phyloP scores from a whole-genome alignment of 371 early-diverging fungal genomes.

The Haplosporangium sp. region DNA sequence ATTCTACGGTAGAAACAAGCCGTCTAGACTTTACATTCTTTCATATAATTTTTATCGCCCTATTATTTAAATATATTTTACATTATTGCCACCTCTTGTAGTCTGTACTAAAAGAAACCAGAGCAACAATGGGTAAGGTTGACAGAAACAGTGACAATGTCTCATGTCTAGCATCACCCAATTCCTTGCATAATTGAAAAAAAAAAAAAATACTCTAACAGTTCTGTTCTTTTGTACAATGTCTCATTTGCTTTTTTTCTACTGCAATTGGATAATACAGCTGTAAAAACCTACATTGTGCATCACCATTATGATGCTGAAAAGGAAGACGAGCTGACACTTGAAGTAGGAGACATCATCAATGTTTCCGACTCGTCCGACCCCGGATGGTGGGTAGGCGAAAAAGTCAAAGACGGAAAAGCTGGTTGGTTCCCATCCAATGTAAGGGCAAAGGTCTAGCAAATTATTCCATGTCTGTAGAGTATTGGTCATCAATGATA shows the following conservation, averaged over 20 bases:
- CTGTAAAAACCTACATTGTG: slow-evolving; percentile 23
- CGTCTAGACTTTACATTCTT: neutral
- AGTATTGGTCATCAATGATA: neutral
- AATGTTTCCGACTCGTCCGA: slow-evolving; percentile 66
- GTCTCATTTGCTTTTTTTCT: neutral
- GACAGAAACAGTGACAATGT: neutral
- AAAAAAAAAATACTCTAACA: too few relatives aligned
- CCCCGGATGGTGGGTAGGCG: slow-evolving; percentile 77
- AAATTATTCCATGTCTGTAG: neutral
- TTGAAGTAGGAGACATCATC: slow-evolving; percentile 67
- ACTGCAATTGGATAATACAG: slow-evolving; percentile 1
- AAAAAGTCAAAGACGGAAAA: slow-evolving; percentile 63
- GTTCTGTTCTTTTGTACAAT: too few relatives aligned
- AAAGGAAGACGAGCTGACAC: slow-evolving; percentile 71
- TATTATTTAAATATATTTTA: neutral
- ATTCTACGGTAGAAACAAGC: neutral
- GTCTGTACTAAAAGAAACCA: neutral
- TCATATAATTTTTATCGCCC: too few relatives aligned
- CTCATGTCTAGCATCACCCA: neutral
- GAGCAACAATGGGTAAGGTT: neutral
- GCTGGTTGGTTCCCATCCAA: slow-evolving; percentile 82
- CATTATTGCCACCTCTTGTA: neutral
- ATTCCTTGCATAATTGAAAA: neutral
- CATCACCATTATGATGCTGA: slow-evolving; percentile 48
- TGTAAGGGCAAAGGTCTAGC: slow-evolving; percentile 52